Base-by-base conservation (phyloP, 2,329 filamentous ascomycete genomes). In the Epichloe brachyelytri region DNA sequence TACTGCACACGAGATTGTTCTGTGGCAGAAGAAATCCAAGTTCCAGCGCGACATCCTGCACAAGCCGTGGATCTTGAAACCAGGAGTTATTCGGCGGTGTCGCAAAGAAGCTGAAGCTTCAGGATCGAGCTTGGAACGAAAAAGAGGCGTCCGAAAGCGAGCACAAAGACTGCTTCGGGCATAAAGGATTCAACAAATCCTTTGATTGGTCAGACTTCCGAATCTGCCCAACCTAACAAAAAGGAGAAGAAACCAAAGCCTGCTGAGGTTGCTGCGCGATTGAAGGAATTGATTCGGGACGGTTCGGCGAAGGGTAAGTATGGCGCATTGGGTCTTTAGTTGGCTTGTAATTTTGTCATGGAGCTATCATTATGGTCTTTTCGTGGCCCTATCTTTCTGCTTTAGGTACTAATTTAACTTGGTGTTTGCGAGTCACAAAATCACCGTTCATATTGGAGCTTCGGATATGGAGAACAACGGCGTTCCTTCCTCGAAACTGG, bases 1-100 rank as follows among this genome's bases (percentile, higher is more conserved):
- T 43, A 84, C 80, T 0, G 71, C 73, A 44, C 69, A 76, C 36
- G 82, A 85, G 60, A 67, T 83, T 3, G 62, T 60, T 7, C 76
- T 82, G 8, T 85, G 81, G 81, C 69, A 74, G 57, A 78, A 78
- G 64, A 67, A 73, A 43, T 56, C 62, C 17, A 63, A 62, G 33
- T 82, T 84, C 58, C 70, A 71, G 37, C 60, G 59, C 36, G 70
- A 77, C 4, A 67, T 80, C 5, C 66, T 85, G 14, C 62, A 63
- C 3, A 65, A 62, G 51, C 74, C 78, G 0, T 85, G 82, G 82
- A 60, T 72, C n/a, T 57, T 84, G 33, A 70, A 67, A 33, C 62
- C 64, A 20, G 70, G 66, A 52, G 71, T 76, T 49, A 67, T 82
- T 44, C 71, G 72, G 47, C 67, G 64, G 52, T 80, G 76, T 56